phyloP scores from a whole-genome alignment of 2,329 filamentous ascomycete species.

The Nemania sp. region DNA sequence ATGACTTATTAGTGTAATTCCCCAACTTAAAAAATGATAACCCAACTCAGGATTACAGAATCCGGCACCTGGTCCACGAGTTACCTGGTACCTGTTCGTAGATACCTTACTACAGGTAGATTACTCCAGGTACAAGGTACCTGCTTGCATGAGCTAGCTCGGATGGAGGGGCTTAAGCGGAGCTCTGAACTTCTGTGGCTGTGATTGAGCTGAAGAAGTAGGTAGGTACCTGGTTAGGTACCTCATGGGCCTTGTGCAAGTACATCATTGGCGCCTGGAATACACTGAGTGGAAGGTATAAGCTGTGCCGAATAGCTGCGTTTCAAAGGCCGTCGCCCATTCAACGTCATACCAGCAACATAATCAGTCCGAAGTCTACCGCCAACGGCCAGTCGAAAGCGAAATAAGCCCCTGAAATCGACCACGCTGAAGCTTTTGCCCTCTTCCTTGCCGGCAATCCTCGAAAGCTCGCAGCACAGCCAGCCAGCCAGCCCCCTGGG shows the following conservation, averaged over 20 bases:
- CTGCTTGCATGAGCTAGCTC: too few species aligned
- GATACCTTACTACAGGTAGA: too few species aligned
- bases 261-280: neutral
- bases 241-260: too few species aligned
- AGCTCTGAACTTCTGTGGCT: too few species aligned
- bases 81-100: too few species aligned
- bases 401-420: neutral
- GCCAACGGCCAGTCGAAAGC: constrained; percentile 1
- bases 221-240: neutral
- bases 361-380: neutral
- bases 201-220: too few species aligned
- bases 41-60: too few species aligned
- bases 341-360: neutral
- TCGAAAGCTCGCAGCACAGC: neutral
- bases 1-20: neutral
- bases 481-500: neutral
- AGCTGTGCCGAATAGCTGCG: too few species aligned
- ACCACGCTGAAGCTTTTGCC: neutral
- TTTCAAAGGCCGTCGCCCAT: neutral
- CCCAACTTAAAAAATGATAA: too few species aligned
- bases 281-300: neutral
- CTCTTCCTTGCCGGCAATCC: neutral
- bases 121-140: too few species aligned
- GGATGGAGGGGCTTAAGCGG: too few species aligned
- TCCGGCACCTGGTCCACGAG: too few species aligned